Evolutionary conservation across 2,329 filamentous ascomycete genomes (phyloP).

Genomic region (Tolypocladium tundrense): DNA sequence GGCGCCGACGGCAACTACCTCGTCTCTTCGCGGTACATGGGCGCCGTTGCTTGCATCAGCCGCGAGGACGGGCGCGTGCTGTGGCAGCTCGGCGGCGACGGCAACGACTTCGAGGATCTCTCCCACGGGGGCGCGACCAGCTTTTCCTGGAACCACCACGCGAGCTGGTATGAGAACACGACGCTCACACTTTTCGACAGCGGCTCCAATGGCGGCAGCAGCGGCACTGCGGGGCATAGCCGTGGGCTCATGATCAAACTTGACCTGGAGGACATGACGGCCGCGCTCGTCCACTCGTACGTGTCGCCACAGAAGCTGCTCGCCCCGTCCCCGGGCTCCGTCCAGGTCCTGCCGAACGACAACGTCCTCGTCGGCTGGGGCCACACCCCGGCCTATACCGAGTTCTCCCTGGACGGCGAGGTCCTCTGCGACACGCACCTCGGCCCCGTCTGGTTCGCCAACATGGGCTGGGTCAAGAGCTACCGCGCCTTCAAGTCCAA

Average conservation of each 20-base stretch:
- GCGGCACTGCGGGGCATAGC: slow-evolving; percentile 7
- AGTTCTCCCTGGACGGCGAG: slow-evolving; percentile 35
- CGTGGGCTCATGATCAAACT: slow-evolving; percentile 15
- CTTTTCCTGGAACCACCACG: slow-evolving; percentile 42
- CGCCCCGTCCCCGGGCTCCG: slow-evolving; percentile 23
- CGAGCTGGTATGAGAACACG: slow-evolving; percentile 37
- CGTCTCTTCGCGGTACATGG: slow-evolving; percentile 40
- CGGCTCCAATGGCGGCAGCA: slow-evolving; percentile 9
- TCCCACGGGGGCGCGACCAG: slow-evolving; percentile 20
- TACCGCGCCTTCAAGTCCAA: slow-evolving; percentile 44
- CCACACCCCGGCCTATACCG: slow-evolving; percentile 34
- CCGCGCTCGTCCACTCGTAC: slow-evolving; percentile 22
- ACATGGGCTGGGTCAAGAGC: slow-evolving; percentile 30
- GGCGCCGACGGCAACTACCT: slow-evolving; percentile 39
- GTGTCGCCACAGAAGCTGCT: slow-evolving; percentile 28
- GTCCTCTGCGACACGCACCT: slow-evolving; percentile 43
- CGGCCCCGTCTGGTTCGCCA: slow-evolving; percentile 22
- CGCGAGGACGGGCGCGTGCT: slow-evolving; percentile 34
- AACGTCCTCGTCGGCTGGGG: slow-evolving; percentile 50
- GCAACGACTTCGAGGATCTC: slow-evolving; percentile 25
- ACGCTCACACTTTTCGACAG: slow-evolving; percentile 34
- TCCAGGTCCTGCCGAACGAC: slow-evolving; percentile 39
- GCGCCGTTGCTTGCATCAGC: slow-evolving; percentile 36
- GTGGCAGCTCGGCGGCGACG: slow-evolving; percentile 42
- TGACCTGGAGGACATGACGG: slow-evolving; percentile 9